phyloP scores from a whole-genome alignment of 176 grass and related monocot species.

The Rhynchospora breviuscula region DNA sequence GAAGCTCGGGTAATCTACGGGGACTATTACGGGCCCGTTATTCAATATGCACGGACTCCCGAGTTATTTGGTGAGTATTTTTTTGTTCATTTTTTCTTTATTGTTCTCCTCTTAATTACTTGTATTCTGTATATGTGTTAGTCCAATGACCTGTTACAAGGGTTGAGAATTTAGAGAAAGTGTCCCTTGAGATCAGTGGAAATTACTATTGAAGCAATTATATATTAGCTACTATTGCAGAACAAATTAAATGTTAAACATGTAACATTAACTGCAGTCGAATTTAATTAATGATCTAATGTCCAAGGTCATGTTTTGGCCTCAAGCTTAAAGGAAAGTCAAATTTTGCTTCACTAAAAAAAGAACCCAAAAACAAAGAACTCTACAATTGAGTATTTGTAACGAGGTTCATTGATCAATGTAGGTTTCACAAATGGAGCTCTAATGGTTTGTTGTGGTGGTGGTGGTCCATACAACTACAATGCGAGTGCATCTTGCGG shows the following conservation, averaged over 20 bases:
- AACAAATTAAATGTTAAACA: not conserved
- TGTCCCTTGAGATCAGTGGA: not conserved
- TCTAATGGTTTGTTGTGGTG: conserved; percentile 36
- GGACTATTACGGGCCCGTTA: conserved; percentile 39
- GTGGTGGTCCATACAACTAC: conserved; percentile 46
- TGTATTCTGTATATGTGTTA: not conserved
- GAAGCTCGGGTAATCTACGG: conserved; percentile 31
- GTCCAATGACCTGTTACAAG: not conserved
- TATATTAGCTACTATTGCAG: not conserved
- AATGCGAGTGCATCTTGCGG: conserved; percentile 24
- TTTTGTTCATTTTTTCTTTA: not conserved
- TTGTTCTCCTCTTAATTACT: not conserved
- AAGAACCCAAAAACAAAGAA: not conserved
- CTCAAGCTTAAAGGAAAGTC: not conserved
- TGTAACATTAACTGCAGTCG: not conserved
- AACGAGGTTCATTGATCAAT: conserved; percentile 6
- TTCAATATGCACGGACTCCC: conserved; percentile 29
- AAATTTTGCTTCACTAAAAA: not conserved
- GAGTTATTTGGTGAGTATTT: conserved; percentile 22
- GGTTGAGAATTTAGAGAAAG: not conserved
- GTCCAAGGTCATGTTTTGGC: not conserved
- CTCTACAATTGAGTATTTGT: not conserved
- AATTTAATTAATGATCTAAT: not conserved
- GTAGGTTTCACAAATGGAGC: conserved; percentile 38
- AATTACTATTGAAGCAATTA: not conserved